Percentiles rank a stretch among this genome's conserved stretches.
Evolutionary conservation across 2,329 filamentous ascomycete genomes (phyloP).

Genomic region (Sordariomycetes sp.): DNA sequence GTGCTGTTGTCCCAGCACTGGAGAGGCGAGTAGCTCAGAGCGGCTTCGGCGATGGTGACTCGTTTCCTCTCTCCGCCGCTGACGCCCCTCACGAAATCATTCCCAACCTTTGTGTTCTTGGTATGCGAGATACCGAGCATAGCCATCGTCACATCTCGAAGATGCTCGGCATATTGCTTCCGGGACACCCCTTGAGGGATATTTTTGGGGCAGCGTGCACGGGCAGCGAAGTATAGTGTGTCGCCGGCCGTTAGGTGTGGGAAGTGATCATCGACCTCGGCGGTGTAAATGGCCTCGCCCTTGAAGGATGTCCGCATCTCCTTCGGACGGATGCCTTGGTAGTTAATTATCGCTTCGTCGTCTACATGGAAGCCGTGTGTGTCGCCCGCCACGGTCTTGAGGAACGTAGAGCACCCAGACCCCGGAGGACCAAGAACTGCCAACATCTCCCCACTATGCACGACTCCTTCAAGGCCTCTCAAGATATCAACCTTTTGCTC

Average conservation of each 20-base stretch:
- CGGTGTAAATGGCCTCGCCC: conserved; percentile 60
- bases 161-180: conserved; percentile 31
- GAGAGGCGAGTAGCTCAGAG: conserved; percentile 12
- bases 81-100: conserved; percentile 43
- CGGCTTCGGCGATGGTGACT: conserved; percentile 20
- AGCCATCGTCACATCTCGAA: conserved; percentile 45
- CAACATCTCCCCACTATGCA: conserved; percentile 45
- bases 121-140: conserved; percentile 46
- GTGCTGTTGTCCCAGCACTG: conserved; percentile 35
- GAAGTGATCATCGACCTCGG: conserved; percentile 56
- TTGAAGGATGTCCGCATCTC: conserved; percentile 42
- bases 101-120: conserved; percentile 41
- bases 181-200: conserved; percentile 33
- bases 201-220: conserved; percentile 36
- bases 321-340: conserved; percentile 47
- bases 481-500: conserved; percentile 34
- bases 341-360: conserved; percentile 51
- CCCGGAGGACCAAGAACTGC: conserved; percentile 46
- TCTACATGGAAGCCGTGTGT: conserved; percentile 55
- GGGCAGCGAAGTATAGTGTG: conserved; percentile 52
- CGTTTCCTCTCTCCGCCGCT: conserved; percentile 38
- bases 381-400: conserved; percentile 48
- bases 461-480: conserved; percentile 37
- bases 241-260: conserved; percentile 49
- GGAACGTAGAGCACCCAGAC: conserved; percentile 54